A percentile compares a stretch with the other conserved stretches of the same genome.
Evolutionary conservation across 1,284 basidiomycete genomes (phyloP).

Genomic region (Grifola frondosa): DNA sequence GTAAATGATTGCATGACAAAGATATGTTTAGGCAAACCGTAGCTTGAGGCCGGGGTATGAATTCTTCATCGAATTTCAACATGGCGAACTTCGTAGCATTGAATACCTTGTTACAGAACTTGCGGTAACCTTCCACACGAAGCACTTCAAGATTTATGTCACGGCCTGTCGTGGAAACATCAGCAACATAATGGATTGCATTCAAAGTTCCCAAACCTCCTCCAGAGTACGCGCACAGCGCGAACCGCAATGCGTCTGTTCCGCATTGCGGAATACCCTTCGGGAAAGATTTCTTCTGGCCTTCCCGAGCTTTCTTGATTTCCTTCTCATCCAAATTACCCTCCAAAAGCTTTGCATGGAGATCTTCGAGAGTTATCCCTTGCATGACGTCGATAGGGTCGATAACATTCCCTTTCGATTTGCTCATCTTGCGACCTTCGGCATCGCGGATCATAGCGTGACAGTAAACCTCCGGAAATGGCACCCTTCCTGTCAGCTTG

Average conservation of each 20-base stretch:
- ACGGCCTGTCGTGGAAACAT: conserved; percentile 54
- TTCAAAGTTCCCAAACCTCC: conserved; percentile 62
- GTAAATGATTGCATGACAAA: not conserved
- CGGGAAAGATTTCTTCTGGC: conserved; percentile 97
- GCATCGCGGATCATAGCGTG: conserved; percentile 98
- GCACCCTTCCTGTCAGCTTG: conserved; percentile 83
- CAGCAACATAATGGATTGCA: no score
- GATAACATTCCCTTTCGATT: conserved; percentile 94
- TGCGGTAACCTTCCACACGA: conserved; percentile 94
- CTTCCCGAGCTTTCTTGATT: conserved; percentile 82
- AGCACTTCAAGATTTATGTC: conserved; percentile 93
- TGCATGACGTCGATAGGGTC: conserved; percentile 94
- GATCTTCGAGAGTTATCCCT: conserved; percentile 74
- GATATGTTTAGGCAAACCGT: no score
- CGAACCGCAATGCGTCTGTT: conserved; percentile 91
- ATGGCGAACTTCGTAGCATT: conserved; percentile 97
- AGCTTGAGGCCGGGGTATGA: conserved; percentile 59
- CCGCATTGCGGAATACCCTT: conserved; percentile 97
- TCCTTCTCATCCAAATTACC: conserved; percentile 93
- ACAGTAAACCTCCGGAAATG: conserved; percentile 92
- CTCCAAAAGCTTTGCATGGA: conserved; percentile 80
- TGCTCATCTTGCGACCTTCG: conserved; percentile 96
- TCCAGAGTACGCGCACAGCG: conserved; percentile 88
- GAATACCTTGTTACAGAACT: conserved; percentile 99
- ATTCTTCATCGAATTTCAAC: conserved; percentile 81